These are phyloP conservation scores for Lachancea thermotolerans DNA, from an alignment of 805 yeast species.

Conservation along the genomic window DNA sequence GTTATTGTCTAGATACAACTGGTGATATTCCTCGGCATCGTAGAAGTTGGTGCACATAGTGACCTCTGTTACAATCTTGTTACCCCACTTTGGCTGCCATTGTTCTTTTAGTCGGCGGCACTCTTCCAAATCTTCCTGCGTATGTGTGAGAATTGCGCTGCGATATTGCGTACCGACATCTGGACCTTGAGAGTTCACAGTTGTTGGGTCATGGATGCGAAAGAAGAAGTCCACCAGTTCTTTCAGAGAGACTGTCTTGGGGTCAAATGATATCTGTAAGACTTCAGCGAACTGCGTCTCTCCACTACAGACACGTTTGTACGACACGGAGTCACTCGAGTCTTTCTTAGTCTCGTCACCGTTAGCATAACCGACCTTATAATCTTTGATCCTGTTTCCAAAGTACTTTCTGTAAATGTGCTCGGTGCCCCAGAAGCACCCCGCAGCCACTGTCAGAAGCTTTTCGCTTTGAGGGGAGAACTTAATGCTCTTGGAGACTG, in stretches of 20 bases:
- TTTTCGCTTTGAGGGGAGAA: slow-evolving; percentile 42
- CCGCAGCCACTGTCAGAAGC: slow-evolving; percentile 55
- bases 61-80: slow-evolving; percentile 61
- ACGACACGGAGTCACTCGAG: slow-evolving; percentile 34
- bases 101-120: slow-evolving; percentile 43
- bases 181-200: slow-evolving; percentile 74
- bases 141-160: slow-evolving; percentile 66
- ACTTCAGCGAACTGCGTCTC: slow-evolving; percentile 76
- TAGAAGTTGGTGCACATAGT: slow-evolving; percentile 64
- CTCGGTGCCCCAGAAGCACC: slow-evolving; percentile 89
- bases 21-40: slow-evolving; percentile 97
- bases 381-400: slow-evolving; percentile 55
- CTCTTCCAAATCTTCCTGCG: slow-evolving; percentile 37
- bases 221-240: slow-evolving; percentile 79
- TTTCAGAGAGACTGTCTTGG: slow-evolving; percentile 47
- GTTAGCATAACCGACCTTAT: slow-evolving; percentile 87
- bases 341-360: slow-evolving; percentile 50
- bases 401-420: slow-evolving; percentile 70
- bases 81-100: slow-evolving; percentile 64
- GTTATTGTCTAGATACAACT: slow-evolving; percentile 67
- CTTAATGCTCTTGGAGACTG: slow-evolving; percentile 36
- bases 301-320: slow-evolving; percentile 69
- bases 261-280: slow-evolving; percentile 77
- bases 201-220: slow-evolving; percentile 92
- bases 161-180: slow-evolving; percentile 89